A percentile compares a stretch with the other conserved stretches of the same genome.
phyloP scores from a whole-genome alignment of 352 stramenopile species.

The Pythium vanterpoolii region DNA sequence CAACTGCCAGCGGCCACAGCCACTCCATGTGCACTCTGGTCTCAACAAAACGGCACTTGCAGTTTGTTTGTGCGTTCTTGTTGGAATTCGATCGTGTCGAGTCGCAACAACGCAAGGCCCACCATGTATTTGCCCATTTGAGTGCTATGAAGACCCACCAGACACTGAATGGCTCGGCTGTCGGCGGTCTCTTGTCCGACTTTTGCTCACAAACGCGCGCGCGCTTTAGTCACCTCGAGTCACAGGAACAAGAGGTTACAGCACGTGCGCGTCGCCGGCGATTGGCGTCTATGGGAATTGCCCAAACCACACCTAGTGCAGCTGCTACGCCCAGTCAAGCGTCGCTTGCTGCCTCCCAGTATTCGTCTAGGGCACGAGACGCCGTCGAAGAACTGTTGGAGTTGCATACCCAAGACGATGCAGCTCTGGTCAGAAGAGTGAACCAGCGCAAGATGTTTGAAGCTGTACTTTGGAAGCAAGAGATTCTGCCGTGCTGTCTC shows the following conservation, averaged over 20 bases:
- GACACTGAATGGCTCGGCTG: conserved; percentile 12
- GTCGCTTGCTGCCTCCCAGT: conserved; percentile 10
- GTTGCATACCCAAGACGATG: conserved; percentile 14
- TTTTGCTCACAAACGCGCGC: conserved; percentile 32
- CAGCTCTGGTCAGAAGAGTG: conserved; percentile 23
- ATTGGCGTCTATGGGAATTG: background rate
- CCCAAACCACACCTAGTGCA: background rate
- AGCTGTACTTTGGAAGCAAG: conserved; percentile 28
- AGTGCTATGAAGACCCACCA: conserved; percentile 41
- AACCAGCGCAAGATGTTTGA: conserved; percentile 39
- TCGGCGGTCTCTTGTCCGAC: conserved; percentile 29
- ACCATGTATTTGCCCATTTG: conserved; percentile 31
- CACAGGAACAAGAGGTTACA: conserved; percentile 13
- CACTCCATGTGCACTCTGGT: conserved; percentile 16
- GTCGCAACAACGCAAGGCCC: background rate
- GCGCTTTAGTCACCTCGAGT: conserved; percentile 20
- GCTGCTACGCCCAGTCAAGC: background rate
- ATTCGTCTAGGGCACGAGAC: background rate
- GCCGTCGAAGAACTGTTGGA: conserved; percentile 29
- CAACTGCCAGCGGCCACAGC: background rate
- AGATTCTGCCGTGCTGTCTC: conserved; percentile 36
- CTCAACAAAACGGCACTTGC: conserved; percentile 32
- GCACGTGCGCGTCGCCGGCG: background rate
- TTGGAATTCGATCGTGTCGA: conserved; percentile 31
- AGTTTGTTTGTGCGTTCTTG: conserved; percentile 38